These are phyloP conservation scores for Geosmithia putterillii DNA, from an alignment of 2,329 filamentous ascomycete genomes.

Conservation along the genomic window DNA sequence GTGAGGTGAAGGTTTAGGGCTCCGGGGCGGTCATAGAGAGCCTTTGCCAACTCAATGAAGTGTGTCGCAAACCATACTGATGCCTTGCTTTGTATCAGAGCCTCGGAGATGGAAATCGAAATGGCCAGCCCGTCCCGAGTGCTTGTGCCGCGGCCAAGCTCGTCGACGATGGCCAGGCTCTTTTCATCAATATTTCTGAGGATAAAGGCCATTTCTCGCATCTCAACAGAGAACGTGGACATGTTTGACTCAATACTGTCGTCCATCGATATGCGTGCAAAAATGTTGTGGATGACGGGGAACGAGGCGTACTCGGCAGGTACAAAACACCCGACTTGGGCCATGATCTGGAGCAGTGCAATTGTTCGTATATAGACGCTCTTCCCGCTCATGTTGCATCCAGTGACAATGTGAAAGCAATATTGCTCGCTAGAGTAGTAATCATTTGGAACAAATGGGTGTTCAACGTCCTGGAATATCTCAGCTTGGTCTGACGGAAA, in stretches of 20 bases:
- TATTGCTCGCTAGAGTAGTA: slow-evolving; percentile 72
- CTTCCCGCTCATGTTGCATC: slow-evolving; percentile 97
- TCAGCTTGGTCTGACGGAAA: background rate
- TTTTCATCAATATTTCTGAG: slow-evolving; percentile 65
- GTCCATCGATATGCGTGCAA: slow-evolving; percentile 76
- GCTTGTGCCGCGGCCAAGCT: slow-evolving; percentile 83
- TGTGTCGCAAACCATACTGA: slow-evolving; percentile 92
- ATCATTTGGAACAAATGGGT: slow-evolving; percentile 72
- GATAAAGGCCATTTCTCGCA: slow-evolving; percentile 94
- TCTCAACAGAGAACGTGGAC: slow-evolving; percentile 87
- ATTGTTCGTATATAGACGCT: slow-evolving; percentile 86
- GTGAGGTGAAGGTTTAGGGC: slow-evolving; percentile 75
- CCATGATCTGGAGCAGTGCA: slow-evolving; percentile 81
- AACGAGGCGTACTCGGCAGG: slow-evolving; percentile 77
- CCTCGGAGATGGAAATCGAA: slow-evolving; percentile 81
- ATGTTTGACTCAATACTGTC: slow-evolving; percentile 84
- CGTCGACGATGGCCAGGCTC: slow-evolving; percentile 78
- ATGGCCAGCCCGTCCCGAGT: slow-evolving; percentile 82
- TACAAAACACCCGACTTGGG: slow-evolving; percentile 83
- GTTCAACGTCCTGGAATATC: slow-evolving; percentile 39
- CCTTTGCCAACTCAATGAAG: slow-evolving; percentile 69
- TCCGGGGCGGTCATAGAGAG: slow-evolving; percentile 61
- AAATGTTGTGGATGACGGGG: slow-evolving; percentile 69
- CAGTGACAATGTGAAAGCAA: slow-evolving; percentile 86
- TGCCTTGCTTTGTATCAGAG: slow-evolving; percentile 65